Percentiles rank a stretch among this genome's conserved stretches.
Evolutionary conservation across 2,329 filamentous ascomycete genomes (phyloP).

Genomic region (Emmonsiellopsis sp.): DNA sequence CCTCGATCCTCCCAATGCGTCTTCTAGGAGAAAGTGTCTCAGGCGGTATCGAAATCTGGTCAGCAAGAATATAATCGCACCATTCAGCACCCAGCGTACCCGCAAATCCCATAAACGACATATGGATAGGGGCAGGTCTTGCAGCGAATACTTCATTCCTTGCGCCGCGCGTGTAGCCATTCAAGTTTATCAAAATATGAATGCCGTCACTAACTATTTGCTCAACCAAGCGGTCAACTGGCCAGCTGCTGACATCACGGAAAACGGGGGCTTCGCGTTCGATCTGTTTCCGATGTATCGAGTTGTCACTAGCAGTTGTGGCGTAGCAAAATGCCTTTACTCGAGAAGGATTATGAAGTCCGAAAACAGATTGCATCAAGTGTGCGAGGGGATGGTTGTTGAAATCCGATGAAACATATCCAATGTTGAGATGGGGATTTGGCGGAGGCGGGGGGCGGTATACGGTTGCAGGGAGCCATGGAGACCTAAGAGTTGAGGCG

Average conservation of each 20-base stretch:
- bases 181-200: constrained; percentile 94
- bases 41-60: constrained; percentile 74
- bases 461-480: constrained; percentile 75
- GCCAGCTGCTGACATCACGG: constrained; percentile 77
- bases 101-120: constrained; percentile 99
- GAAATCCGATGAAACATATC: constrained; percentile 96
- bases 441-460: constrained; percentile 81
- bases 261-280: constrained; percentile 89
- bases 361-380: constrained; percentile 98
- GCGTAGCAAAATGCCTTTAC: constrained; percentile 91
- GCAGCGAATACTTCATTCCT: constrained; percentile 96
- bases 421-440: constrained; percentile 73
- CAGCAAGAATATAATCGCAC: constrained; percentile 95
- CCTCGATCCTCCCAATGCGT: constrained; percentile 63
- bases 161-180: constrained; percentile 94
- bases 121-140: constrained; percentile 87
- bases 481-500: constrained; percentile 72
- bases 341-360: constrained; percentile 64
- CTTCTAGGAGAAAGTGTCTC: constrained; percentile 73
- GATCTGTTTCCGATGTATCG: constrained; percentile 82
- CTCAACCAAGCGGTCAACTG: constrained; percentile 70
- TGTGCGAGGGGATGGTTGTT: constrained; percentile 97
- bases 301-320: constrained; percentile 83
- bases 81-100: constrained; percentile 93
- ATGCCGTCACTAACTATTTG: constrained; percentile 84